These are phyloP conservation scores for Hysterium pulicare DNA, from an alignment of 2,329 filamentous ascomycete genomes.

Conservation along the genomic window DNA sequence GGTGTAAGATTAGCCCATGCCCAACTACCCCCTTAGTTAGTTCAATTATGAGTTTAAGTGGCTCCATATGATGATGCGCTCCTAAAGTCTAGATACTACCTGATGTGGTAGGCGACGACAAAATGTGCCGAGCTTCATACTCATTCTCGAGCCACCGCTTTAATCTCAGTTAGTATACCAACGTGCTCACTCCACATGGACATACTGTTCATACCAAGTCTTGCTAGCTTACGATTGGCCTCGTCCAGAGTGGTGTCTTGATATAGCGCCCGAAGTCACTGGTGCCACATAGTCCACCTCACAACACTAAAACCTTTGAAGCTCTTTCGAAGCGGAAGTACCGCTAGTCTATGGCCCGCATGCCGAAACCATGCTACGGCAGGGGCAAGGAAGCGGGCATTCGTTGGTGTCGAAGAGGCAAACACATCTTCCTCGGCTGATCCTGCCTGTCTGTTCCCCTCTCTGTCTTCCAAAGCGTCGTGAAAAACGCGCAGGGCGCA, in stretches of 20 bases:
- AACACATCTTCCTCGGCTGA: neutral
- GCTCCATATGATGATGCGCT: too few species aligned
- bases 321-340: neutral
- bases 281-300: constrained; percentile 1
- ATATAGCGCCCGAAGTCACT: constrained; percentile 1
- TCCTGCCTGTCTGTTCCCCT: neutral
- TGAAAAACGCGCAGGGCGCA: neutral
- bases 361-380: neutral
- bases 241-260: neutral
- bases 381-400: neutral
- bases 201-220: neutral
- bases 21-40: too few species aligned
- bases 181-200: neutral
- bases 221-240: neutral
- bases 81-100: too few species aligned
- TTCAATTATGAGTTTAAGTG: too few species aligned
- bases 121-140: neutral
- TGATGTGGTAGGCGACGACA: too few species aligned
- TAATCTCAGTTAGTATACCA: constrained; percentile 2
- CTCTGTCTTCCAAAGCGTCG: neutral
- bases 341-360: neutral
- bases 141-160: neutral
- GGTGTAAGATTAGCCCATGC: too few species aligned
- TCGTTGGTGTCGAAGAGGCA: neutral
- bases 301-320: neutral